Conservation (phyloP, 352 stramenopile species). For the Phytophthora cajani region DNA sequence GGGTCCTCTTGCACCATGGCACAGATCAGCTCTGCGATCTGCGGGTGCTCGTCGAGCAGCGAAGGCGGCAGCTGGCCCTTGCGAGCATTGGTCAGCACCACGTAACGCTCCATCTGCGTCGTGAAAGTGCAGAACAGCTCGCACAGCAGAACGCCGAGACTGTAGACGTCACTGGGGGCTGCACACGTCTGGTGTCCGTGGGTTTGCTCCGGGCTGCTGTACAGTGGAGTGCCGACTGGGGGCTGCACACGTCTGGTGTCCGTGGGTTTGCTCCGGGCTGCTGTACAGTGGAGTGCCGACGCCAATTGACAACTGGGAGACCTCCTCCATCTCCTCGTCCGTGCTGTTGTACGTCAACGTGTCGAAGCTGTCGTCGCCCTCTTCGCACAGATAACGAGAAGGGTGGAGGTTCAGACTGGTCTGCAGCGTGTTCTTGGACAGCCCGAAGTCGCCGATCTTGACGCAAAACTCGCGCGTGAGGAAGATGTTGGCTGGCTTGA, state of each 20-base stretch:
- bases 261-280: conserved; percentile 71
- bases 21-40: conserved; percentile 53
- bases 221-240: conserved; percentile 76
- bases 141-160: conserved; percentile 74
- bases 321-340: conserved; percentile 36
- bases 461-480: conserved; percentile 76
- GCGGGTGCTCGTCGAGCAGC: conserved; percentile 44
- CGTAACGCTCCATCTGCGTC: conserved; percentile 82
- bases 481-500: conserved; percentile 87
- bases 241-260: conserved; percentile 46
- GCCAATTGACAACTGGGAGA: conserved; percentile 64
- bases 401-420: conserved; percentile 60
- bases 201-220: conserved; percentile 80
- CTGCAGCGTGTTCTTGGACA: conserved; percentile 77
- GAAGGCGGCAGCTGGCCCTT: conserved; percentile 46
- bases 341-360: conserved; percentile 27
- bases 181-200: conserved; percentile 47
- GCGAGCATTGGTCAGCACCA: conserved; percentile 56
- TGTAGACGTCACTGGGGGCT: conserved; percentile 74
- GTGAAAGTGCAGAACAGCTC: conserved; percentile 80
- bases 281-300: conserved; percentile 80
- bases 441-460: conserved; percentile 86
- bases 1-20: conserved; percentile 61
- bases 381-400: conserved; percentile 59
- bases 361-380: conserved; percentile 35